Conservation (phyloP, 2,329 filamentous ascomycete species). For the Fusarium sororula region DNA sequence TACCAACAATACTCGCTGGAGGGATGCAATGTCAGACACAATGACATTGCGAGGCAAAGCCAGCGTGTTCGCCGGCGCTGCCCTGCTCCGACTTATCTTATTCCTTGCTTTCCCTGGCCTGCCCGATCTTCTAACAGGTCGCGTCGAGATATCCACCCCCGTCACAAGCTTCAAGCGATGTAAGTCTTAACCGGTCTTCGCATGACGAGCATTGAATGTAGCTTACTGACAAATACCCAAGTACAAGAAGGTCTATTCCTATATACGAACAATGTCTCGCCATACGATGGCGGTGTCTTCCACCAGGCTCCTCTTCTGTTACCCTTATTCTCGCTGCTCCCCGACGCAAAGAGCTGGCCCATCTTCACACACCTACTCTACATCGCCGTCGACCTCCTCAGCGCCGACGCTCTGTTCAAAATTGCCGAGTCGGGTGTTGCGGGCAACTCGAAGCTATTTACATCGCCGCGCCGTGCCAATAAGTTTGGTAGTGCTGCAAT, state of each 20-base stretch:
- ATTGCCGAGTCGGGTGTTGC: conserved; percentile 87
- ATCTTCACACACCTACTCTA: conserved; percentile 84
- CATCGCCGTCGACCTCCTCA: conserved; percentile 80
- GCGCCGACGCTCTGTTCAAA: conserved; percentile 78
- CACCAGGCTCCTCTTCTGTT: conserved; percentile 88
- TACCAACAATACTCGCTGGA: conserved; percentile 34
- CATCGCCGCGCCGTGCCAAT: conserved; percentile 79
- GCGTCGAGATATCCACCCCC: conserved; percentile 96
- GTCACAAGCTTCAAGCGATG: conserved; percentile 98
- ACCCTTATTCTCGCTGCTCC: conserved; percentile 89
- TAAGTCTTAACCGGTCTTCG: conserved; percentile 56
- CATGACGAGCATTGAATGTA: neutral
- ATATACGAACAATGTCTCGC: conserved; percentile 94
- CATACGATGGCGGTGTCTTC: conserved; percentile 91
- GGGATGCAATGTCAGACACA: conserved; percentile 49
- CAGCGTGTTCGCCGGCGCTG: conserved; percentile 77
- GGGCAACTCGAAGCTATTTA: conserved; percentile 76
- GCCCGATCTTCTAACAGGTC: conserved; percentile 84
- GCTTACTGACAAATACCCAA: conserved; percentile 18
- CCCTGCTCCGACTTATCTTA: conserved; percentile 80
- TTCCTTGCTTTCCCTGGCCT: conserved; percentile 84
- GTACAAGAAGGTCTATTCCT: conserved; percentile 92
- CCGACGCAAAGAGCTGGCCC: conserved; percentile 71
- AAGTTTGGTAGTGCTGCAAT: conserved; percentile 79
- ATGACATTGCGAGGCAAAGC: conserved; percentile 55